These are phyloP conservation scores for Teratosphaeria pseudoeucalypti DNA, from an alignment of 2,329 filamentous ascomycete genomes.

Conservation along the genomic window DNA sequence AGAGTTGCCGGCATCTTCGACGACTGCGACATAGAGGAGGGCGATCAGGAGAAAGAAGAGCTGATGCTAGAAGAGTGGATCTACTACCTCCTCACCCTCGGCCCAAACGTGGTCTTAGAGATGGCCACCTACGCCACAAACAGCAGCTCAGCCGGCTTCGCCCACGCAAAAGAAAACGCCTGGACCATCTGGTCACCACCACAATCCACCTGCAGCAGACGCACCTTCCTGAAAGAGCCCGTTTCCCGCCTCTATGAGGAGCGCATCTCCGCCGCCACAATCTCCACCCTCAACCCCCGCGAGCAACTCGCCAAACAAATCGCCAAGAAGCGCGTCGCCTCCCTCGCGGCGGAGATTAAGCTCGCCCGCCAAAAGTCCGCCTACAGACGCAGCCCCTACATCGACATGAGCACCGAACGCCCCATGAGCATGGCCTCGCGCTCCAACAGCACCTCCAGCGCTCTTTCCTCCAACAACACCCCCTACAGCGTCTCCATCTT, in stretches of 20 bases:
- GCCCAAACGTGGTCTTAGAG: conserved; percentile 45
- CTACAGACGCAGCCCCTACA: conserved; percentile 27
- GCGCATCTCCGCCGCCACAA: conserved; percentile 26
- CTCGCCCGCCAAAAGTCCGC: conserved; percentile 26
- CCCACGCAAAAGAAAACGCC: conserved; percentile 43
- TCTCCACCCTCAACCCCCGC: conserved; percentile 23
- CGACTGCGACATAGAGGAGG: conserved; percentile 31
- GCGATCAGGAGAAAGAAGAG: conserved; percentile 43
- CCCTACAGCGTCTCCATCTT: not conserved
- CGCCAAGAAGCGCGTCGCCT: conserved; percentile 33
- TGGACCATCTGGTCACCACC: conserved; percentile 45
- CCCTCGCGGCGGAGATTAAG: conserved; percentile 33
- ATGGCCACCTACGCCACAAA: conserved; percentile 33
- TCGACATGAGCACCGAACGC: conserved; percentile 27
- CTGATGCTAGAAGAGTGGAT: conserved; percentile 52
- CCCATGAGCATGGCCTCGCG: conserved; percentile 24
- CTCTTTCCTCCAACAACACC: not conserved
- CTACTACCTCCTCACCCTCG: conserved; percentile 48
- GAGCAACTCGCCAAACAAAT: conserved; percentile 27
- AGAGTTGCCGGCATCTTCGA: conserved; percentile 47
- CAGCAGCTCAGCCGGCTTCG: conserved; percentile 38
- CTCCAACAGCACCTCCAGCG: conserved; percentile 8
- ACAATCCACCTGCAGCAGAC: conserved; percentile 37
- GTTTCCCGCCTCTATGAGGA: conserved; percentile 51
- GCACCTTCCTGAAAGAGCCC: conserved; percentile 51